phyloP scores from a whole-genome alignment of 2,329 filamentous ascomycete genomes.

The Cladosporium sp. region DNA sequence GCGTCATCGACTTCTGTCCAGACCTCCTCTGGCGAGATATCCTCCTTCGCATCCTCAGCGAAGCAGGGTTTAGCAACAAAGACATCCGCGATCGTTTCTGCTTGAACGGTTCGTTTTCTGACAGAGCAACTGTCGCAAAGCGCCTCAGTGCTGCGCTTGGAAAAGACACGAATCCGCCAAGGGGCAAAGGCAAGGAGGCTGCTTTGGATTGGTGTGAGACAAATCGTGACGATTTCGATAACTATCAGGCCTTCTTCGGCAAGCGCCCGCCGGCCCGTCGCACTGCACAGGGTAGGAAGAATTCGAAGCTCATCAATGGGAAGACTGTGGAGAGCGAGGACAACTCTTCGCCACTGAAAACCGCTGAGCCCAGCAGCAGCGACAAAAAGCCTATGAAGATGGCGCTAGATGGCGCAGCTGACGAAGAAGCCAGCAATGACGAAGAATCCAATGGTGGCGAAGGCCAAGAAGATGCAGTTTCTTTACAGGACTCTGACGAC shows the following conservation, averaged over 20 bases:
- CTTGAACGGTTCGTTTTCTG: conserved; percentile 31
- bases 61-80: conserved; percentile 30
- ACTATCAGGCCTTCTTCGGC: conserved; percentile 27
- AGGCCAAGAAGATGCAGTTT: conserved; percentile 19
- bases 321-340: conserved; percentile 7
- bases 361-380: conserved; percentile 7
- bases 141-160: conserved; percentile 32
- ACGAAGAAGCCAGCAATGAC: conserved; percentile 4
- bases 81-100: conserved; percentile 32
- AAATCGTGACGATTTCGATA: conserved; percentile 25
- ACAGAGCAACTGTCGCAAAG: conserved; percentile 34
- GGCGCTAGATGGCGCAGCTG: conserved; percentile 7
- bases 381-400: conserved; percentile 17
- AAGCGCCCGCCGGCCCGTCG: conserved; percentile 24
- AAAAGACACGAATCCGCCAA: conserved; percentile 29
- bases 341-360: conserved; percentile 2
- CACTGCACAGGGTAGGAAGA: conserved; percentile 20
- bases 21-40: conserved; percentile 32
- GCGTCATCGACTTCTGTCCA: conserved; percentile 35
- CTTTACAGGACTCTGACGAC: conserved; percentile 24
- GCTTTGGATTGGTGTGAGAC: conserved; percentile 22
- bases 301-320: background rate
- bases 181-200: conserved; percentile 20
- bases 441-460: conserved; percentile 13
- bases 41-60: conserved; percentile 31